These are phyloP conservation scores for Helianthus tuberosus DNA, from an alignment of 129 eudicot genomes.

Conservation along the genomic window DNA sequence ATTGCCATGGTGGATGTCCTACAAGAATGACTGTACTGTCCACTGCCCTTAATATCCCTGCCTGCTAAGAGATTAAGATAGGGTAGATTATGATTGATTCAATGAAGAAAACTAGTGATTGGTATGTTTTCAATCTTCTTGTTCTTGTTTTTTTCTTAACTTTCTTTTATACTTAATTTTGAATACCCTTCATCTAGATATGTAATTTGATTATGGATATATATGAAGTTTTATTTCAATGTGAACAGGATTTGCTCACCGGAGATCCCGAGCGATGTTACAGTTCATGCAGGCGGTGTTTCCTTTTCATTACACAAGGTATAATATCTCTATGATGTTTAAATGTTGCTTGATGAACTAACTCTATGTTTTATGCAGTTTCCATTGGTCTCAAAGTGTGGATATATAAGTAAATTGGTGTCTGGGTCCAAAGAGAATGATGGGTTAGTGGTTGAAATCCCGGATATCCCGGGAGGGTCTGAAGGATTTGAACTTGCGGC, in stretches of 20 bases:
- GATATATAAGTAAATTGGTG: conserved; percentile 63
- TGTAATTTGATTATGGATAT: neutral
- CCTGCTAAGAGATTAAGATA: conserved; percentile 30
- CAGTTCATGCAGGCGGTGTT: conserved; percentile 63
- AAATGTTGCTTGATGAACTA: neutral
- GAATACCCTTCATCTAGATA: too few relatives aligned
- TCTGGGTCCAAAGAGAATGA: conserved; percentile 48
- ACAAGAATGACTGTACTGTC: conserved; percentile 30
- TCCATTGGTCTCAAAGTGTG: conserved; percentile 87
- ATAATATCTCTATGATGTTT: conserved; percentile 2
- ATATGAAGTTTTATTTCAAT: conserved; percentile 3
- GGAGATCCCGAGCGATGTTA: conserved; percentile 80
- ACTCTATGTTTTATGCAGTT: conserved; percentile 48
- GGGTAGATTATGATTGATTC: conserved; percentile 34
- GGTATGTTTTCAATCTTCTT: conserved; percentile 54
- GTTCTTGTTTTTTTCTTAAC: neutral
- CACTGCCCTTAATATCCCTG: conserved; percentile 32
- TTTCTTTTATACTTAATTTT: neutral
- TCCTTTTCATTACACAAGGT: conserved; percentile 97
- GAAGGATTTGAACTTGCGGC: conserved; percentile 93
- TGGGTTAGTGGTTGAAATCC: conserved; percentile 49
- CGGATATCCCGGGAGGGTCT: conserved; percentile 82
- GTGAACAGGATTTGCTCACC: conserved; percentile 80
- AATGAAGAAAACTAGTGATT: conserved; percentile 83
- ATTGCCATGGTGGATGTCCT: conserved; percentile 52